A percentile compares a stretch with the other conserved stretches of the same genome.
phyloP scores from a whole-genome alignment of 139 green algal species.

The Chlorella sp. region DNA sequence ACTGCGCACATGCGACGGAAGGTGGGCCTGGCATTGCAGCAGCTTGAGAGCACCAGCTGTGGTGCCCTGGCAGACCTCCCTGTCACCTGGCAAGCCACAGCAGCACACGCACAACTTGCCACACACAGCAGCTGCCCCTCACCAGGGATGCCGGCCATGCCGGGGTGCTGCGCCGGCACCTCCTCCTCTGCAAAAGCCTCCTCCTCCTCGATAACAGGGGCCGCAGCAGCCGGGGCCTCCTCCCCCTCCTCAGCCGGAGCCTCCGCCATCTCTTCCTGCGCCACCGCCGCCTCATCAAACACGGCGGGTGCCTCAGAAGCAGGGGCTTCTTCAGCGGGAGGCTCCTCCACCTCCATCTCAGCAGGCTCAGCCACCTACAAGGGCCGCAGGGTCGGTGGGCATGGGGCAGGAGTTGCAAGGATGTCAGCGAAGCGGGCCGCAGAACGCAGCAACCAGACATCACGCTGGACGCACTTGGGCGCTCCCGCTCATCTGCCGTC shows the following conservation, averaged over 20 bases:
- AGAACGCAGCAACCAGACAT: no score
- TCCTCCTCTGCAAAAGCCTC: background rate
- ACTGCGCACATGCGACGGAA: no score
- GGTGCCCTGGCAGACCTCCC: no score
- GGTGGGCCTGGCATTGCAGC: no score
- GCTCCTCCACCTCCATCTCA: conserved; percentile 22
- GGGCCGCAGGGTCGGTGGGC: background rate
- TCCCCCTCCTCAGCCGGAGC: background rate
- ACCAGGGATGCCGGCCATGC: conserved; percentile 30
- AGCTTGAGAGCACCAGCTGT: no score
- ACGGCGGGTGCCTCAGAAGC: background rate
- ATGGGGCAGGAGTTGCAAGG: no score
- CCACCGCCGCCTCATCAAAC: background rate
- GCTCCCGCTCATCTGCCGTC: no score
- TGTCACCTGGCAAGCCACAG: background rate
- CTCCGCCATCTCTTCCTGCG: background rate
- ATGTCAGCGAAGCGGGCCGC: no score
- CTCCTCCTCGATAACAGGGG: background rate
- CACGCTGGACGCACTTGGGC: no score
- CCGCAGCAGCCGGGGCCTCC: background rate
- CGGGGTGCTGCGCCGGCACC: background rate
- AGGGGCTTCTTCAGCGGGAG: background rate
- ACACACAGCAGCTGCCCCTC: background rate
- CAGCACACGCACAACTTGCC: background rate
- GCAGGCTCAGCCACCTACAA: background rate